Evolutionary conservation across 352 stramenopile genomes (phyloP).

Genomic region (Globisporangium apiculatum): DNA sequence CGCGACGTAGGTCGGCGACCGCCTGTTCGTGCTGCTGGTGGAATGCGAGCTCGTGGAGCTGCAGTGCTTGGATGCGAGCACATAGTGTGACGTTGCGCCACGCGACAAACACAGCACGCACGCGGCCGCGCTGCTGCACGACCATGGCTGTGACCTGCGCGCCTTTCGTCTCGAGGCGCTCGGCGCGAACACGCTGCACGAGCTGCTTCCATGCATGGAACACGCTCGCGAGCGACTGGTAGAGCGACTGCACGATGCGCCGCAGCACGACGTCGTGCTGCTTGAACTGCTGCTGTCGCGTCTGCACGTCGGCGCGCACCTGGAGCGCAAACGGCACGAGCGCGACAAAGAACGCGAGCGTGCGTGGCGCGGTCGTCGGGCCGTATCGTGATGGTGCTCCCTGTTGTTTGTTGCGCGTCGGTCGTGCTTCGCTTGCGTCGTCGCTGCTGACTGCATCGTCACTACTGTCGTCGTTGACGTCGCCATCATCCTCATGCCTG

Average conservation of each 20-base stretch:
- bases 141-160: conserved; percentile 47
- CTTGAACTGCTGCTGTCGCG: conserved; percentile 23
- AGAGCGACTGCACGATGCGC: conserved; percentile 45
- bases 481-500: too few species aligned
- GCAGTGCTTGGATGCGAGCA: conserved; percentile 19
- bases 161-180: conserved; percentile 39
- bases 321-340: conserved; percentile 37
- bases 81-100: conserved; percentile 32
- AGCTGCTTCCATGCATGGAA: conserved; percentile 51
- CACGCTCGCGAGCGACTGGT: conserved; percentile 37
- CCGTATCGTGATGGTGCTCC: conserved; percentile 6
- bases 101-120: conserved; percentile 41
- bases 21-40: conserved; percentile 26
- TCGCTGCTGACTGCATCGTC: conserved; percentile 2
- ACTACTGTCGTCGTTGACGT: background rate
- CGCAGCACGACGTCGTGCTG: conserved; percentile 37
- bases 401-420: background rate
- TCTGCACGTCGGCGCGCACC: conserved; percentile 28
- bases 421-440: background rate
- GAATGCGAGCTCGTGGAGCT: conserved; percentile 13
- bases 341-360: conserved; percentile 38
- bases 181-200: conserved; percentile 22
- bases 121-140: conserved; percentile 36
- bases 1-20: conserved; percentile 24
- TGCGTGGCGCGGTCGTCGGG: conserved; percentile 12